Evolutionary conservation across 768 basidiomycete species (phyloP), one percentile per base, ranked within the genome.

Genomic region (Panaeolus papilionaceus): DNA sequence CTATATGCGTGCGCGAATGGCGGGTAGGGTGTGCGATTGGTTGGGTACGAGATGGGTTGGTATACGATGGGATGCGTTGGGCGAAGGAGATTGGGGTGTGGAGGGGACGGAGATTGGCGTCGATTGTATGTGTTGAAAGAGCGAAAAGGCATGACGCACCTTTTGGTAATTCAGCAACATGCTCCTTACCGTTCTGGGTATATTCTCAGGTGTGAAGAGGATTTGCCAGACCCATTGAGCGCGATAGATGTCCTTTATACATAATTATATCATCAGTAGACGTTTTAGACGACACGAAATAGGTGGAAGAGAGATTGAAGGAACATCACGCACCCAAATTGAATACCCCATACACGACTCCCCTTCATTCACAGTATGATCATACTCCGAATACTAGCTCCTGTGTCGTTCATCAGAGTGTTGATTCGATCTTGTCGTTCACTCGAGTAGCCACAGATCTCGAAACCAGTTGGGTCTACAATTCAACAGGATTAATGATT

Each of bases 101-200:
- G 33, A 33, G 33, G 5, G 33, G 33, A 33, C 1, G 33, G 33
- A 0, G 2, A 33, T 10, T 4, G 7, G 14, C 39, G 39, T 11
- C 33, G 67, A 75, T 33, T 33, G 33, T 33, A 33, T 33, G 5
- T 33, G 33, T 33, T 5, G 33, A 33, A 33, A 33, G 1, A 33
- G 33, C 33, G 33, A 2, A 33, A 33, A 33, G 33, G 33, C 1
- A 33, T 1, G 33, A 33, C 3, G 5, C 66, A 88, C 91, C 81
- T 92, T 84, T 68, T 83, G 77, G 70, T 89, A 95, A 74, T 94
- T 92, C 63, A 89, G 88, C 23, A 95, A 77, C 93, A 94, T 94
- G 67, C 91, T 92, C 63, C 81, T 84, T 2, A 95, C 82, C 88
- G 94, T 92, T 0, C 84, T 89, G 0, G 89, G 85, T 10, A 94